phyloP scores from a whole-genome alignment of 2,329 filamentous ascomycete species.

The Elsinoe necatrix region DNA sequence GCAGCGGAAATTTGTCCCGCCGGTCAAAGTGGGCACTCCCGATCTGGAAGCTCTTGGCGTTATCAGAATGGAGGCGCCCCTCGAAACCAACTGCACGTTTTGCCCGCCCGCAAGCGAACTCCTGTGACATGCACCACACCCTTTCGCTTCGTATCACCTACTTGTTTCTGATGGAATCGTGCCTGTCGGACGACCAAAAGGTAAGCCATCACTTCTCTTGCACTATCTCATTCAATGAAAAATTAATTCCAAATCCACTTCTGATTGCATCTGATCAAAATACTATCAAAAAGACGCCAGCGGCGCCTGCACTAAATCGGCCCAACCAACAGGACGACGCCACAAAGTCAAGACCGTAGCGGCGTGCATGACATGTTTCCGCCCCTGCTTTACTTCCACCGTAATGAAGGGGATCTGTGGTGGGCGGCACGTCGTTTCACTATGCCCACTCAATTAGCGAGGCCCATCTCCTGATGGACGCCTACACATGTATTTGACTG shows the following conservation, averaged over 20 bases:
- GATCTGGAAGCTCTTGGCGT: slow-evolving; percentile 2
- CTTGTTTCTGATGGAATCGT: neutral
- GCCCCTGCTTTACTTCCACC: slow-evolving; percentile 5
- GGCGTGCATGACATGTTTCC: slow-evolving; percentile 6
- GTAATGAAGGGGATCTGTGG: slow-evolving; percentile 10
- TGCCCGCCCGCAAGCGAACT: slow-evolving; percentile 5
- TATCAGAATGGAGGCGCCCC: slow-evolving; percentile 2
- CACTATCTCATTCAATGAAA: neutral
- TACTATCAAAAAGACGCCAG: neutral
- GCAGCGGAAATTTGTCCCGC: neutral
- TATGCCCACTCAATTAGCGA: neutral
- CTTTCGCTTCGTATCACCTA: neutral
- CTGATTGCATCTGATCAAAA: neutral
- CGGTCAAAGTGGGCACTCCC: neutral
- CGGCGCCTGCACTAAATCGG: slow-evolving; percentile 5
- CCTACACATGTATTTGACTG: slow-evolving; percentile 14
- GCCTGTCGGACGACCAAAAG: neutral
- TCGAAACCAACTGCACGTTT: slow-evolving; percentile 7
- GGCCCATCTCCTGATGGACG: neutral
- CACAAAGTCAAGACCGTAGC: slow-evolving; percentile 1
- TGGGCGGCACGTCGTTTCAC: slow-evolving; percentile 10
- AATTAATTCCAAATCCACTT: neutral
- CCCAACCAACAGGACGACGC: neutral
- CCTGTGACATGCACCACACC: neutral
- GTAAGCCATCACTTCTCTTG: neutral